Evolutionary conservation across 75 land plant species (phyloP), one percentile per base, ranked within the genome.

Genomic region (Cupressus sempervirens): DNA sequence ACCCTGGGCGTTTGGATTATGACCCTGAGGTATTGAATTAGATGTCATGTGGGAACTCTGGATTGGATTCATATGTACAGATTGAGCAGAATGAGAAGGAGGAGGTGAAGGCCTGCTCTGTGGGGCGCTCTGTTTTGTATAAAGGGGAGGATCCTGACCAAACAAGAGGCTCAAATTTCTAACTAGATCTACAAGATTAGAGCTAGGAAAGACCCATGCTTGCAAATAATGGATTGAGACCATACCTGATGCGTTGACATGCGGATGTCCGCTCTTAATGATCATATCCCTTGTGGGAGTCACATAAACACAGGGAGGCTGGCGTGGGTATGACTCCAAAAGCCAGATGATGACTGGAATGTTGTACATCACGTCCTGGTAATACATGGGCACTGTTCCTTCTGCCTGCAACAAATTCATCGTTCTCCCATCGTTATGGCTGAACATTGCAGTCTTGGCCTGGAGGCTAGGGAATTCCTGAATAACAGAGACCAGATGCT

Each of bases 331-430:
- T 29, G 93, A 56, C 84, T 98, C 98, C 68, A 91, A 86, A 83
- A 98, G 99, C 99, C 99, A 98, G 88, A 98, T 90, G 46, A 88
- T 80, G 36, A 95, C 90, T 43, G 99, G 99, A 83, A 98, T 92
- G 86, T 98, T 95, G 91, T 96, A 96, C 80, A 88, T 87, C 83
- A 90, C 94, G 46, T 86, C 90, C 48, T 89, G 91, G 90, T 84
- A 96, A 76, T 81, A 45, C 94, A 94, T 94, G 79, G 98, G 99
- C 74, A 98, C 88, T 56, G 99, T 98, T 80, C 99, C 99, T 32
- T 92, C 95, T 80, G 94, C 95, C 86, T 93, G 97, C 83, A 98
- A 91, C 67, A 98, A 93, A 73, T 90, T 89, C 84, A 89, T 93
- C 67, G 91, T 86, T 45, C 96, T 88, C 84, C 98, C 83, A 45